Evolutionary conservation across 441 rosid species (phyloP).

Genomic region (Gossypium schwendimanii): DNA sequence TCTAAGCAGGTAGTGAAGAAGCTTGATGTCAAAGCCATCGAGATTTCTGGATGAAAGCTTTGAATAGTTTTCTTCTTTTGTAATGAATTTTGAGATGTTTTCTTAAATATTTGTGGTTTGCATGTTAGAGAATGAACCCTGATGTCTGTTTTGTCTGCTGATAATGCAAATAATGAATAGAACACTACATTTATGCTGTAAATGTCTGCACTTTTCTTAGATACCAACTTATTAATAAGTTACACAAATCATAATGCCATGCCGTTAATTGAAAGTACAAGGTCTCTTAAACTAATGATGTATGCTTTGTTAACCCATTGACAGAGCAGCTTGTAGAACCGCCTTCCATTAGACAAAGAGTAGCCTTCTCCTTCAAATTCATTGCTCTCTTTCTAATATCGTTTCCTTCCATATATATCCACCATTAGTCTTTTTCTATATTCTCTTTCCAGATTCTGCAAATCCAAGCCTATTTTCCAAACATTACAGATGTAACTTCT

Average conservation of each 20-base stretch:
- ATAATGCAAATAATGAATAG: no score
- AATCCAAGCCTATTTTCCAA: conserved; percentile 21
- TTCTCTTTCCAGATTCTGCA: conserved; percentile 9
- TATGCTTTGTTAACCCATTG: conserved; percentile 2
- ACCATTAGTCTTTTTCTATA: conserved; percentile 22
- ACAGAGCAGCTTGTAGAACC: conserved; percentile 18
- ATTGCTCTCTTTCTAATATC: conserved; percentile 11
- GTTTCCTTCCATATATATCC: conserved; percentile 20
- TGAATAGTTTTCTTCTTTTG: no score
- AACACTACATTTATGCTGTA: no score
- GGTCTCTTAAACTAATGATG: not conserved
- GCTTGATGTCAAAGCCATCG: no score
- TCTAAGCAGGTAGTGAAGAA: no score
- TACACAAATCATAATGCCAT: not conserved
- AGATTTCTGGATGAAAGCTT: no score
- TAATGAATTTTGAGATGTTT: no score
- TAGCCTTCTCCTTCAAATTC: conserved; percentile 19
- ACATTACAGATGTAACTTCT: conserved; percentile 12
- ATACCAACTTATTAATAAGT: no score
- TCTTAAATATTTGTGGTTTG: no score
- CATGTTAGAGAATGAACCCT: no score
- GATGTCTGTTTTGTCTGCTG: no score
- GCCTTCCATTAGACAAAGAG: not conserved
- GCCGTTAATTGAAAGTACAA: not conserved
- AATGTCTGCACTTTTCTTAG: no score